Evolutionary conservation across 192 early-diverging fungal genomes (phyloP), one percentile per base, ranked within the genome.

Genomic region (Tieghemiomyces parasiticus): DNA sequence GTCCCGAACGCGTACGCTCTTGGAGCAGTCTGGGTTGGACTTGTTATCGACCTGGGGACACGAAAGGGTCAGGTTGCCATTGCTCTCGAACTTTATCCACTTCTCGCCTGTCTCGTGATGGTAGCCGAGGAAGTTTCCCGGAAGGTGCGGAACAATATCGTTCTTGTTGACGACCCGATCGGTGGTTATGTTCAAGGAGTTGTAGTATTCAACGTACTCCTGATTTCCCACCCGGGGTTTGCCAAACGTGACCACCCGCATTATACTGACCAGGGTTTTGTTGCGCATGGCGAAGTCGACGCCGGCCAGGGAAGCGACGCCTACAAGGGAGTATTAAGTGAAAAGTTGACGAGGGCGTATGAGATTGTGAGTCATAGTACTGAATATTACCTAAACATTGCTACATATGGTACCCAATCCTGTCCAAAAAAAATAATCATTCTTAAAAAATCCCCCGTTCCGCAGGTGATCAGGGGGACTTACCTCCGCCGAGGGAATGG

Each of bases 71-170:
- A 13, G 10, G 24, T 28, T 22, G 26, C 22, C 49, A 25, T 10
- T 50, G n/a, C 26, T 26, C 30, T 69, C 68, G 19, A 58, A 16
- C 33, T 26, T 4, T 13, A 50, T 50, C 49, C 49, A 50, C n/a
- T 25, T 25, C 26, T 50, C 49, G 26, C 9, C 26, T 12, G 10
- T 25, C 26, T 50, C 49, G 49, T 50, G 49, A 25, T 28, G 49
- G 26, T 26, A 50, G 49, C 26, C 26, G 10, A 50, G 20, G 12
- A 26, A 50, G 12, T 10, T 0, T 13, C 22, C 12, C 26, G 49
- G 49, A 19, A 50, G 12, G 26, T 50, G 49, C 12, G 49, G 49
- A 10, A 50, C 22, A 10, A 50, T 10, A 12, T 50, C 49, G 26
- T 50, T 50, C 26, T 50, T 22, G 49, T 50, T 50, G 26, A 50